phyloP scores from a whole-genome alignment of 345 rosid species.

The Acer campestre region DNA sequence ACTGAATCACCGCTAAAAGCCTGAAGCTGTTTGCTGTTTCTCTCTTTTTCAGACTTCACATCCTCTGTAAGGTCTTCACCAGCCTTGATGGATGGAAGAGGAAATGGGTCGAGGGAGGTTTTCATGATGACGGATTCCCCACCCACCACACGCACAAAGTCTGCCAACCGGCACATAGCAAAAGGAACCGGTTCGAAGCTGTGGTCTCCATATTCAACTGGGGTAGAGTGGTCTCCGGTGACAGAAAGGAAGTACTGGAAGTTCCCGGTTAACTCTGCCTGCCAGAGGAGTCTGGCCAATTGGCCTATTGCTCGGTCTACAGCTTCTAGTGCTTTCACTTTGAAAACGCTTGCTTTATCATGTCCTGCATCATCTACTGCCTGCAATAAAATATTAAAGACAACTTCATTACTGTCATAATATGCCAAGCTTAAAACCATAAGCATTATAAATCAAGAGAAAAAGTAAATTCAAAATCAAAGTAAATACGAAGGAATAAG shows the following conservation, averaged over 20 bases:
- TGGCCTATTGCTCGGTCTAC: constrained; percentile 82
- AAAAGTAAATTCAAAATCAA: neutral
- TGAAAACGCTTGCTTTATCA: constrained; percentile 85
- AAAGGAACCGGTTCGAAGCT: constrained; percentile 95
- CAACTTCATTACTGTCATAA: neutral
- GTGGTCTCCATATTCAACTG: constrained; percentile 96
- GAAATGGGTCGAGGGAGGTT: constrained; percentile 79
- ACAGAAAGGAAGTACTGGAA: constrained; percentile 74
- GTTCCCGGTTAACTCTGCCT: constrained; percentile 59
- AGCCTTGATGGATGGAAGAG: constrained; percentile 62
- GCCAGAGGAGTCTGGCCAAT: constrained; percentile 85
- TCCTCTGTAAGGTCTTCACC: constrained; percentile 45
- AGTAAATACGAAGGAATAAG: neutral
- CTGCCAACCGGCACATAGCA: constrained; percentile 67
- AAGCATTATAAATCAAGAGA: neutral
- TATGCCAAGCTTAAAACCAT: neutral
- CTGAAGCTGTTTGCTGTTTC: constrained; percentile 21
- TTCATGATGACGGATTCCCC: constrained; percentile 58
- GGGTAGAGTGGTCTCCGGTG: constrained; percentile 96
- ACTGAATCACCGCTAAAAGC: constrained; percentile 79
- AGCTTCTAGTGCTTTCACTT: constrained; percentile 81
- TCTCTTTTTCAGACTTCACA: constrained; percentile 12
- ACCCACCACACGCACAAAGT: constrained; percentile 71
- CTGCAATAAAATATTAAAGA: constrained; percentile 39
- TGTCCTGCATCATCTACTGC: constrained; percentile 99